Evolutionary conservation across 306 rosid species (phyloP).

Genomic region (Quercus mongolica): DNA sequence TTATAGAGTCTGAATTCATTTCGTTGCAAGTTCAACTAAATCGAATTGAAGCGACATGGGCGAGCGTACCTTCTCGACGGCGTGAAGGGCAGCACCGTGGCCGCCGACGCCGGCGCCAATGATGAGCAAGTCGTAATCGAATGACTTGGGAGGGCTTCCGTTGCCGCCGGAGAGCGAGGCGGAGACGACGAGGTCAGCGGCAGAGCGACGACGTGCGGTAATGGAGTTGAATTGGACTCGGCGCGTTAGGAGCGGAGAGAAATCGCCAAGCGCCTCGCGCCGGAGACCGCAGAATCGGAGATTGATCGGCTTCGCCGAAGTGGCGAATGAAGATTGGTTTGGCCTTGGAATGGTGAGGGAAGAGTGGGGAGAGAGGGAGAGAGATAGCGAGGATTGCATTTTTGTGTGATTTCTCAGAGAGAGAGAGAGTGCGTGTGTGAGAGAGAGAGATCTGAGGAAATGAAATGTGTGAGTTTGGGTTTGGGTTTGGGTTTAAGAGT

Average conservation of each 20-base stretch:
- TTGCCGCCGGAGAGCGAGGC: slow-evolving; percentile 54
- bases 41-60: too few species aligned
- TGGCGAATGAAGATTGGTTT: slow-evolving; percentile 11
- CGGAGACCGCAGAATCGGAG: slow-evolving; percentile 86
- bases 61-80: slow-evolving; percentile 77
- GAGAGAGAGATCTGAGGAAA: slow-evolving; percentile 14
- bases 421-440: background rate
- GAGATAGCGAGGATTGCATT: slow-evolving; percentile 86
- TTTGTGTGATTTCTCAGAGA: slow-evolving; percentile 1
- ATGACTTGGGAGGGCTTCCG: slow-evolving; percentile 67
- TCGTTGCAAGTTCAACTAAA: background rate
- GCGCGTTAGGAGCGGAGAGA: slow-evolving; percentile 32
- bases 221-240: slow-evolving; percentile 6
- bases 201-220: slow-evolving; percentile 12
- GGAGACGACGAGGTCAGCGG: slow-evolving; percentile 16
- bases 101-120: slow-evolving; percentile 99
- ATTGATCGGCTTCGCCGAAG: slow-evolving; percentile 36
- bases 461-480: background rate
- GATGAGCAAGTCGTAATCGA: slow-evolving; percentile 85
- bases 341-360: slow-evolving; percentile 51
- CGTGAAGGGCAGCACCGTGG: slow-evolving; percentile 97
- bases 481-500: background rate
- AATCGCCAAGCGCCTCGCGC: slow-evolving; percentile 58
- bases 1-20: background rate
- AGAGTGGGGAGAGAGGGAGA: slow-evolving; percentile 50